Percentiles rank a stretch among this genome's conserved stretches.
Conservation (phyloP, 108 stramenopile genomes). For the Bacterosira constricta region DNA sequence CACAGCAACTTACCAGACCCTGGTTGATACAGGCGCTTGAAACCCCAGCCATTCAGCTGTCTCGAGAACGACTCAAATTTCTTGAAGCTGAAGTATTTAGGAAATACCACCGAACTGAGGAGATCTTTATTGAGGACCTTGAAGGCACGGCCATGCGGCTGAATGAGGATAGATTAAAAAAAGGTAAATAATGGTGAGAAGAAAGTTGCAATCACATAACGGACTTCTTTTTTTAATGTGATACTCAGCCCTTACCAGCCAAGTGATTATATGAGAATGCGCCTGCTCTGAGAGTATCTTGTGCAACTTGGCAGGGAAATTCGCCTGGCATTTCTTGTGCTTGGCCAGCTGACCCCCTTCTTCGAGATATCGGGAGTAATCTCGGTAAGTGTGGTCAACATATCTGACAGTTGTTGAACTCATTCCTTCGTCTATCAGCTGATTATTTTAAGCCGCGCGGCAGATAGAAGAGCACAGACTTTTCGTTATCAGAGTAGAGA, state of each 20-base stretch:
- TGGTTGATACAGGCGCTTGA: slow-evolving; percentile 1
- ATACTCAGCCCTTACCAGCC: not conserved
- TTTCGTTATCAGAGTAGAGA: too few relatives aligned
- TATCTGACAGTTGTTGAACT: not conserved
- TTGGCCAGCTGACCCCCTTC: not conserved
- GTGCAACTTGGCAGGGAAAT: not conserved
- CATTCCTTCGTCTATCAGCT: too few relatives aligned
- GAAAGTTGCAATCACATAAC: too few relatives aligned
- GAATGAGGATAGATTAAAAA: not conserved
- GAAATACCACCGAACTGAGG: not conserved
- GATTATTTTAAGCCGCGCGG: too few relatives aligned
- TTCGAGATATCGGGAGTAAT: not conserved
- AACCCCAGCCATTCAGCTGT: slow-evolving; percentile 5
- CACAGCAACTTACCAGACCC: not conserved
- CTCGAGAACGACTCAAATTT: not conserved
- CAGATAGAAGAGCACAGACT: too few relatives aligned
- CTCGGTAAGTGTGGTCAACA: slow-evolving; percentile 3
- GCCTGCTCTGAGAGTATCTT: not conserved
- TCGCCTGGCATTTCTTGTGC: not conserved
- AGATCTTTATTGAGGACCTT: slow-evolving; percentile 3
- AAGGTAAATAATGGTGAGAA: not conserved
- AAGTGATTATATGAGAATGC: not conserved
- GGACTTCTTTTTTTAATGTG: not conserved
- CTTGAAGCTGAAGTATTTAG: not conserved
- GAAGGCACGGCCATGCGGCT: slow-evolving; percentile 2